Percentiles rank a stretch among this genome's conserved stretches.
Conservation (phyloP, 2,329 filamentous ascomycete genomes). For the Gnomoniopsis sp. region DNA sequence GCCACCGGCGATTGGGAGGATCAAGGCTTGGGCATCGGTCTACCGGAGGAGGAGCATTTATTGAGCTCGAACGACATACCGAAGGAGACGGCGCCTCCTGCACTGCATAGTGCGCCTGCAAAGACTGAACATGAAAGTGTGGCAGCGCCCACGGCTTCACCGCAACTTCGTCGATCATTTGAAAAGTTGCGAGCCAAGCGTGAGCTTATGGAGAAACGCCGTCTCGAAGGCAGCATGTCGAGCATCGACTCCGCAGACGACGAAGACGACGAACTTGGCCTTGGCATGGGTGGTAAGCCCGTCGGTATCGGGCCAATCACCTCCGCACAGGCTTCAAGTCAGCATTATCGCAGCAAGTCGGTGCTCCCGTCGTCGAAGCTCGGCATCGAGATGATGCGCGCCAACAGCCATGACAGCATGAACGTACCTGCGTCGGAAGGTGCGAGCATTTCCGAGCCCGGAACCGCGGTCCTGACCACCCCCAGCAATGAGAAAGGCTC, state of each 20-base stretch:
- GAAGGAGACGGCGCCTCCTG: slow-evolving; percentile 49
- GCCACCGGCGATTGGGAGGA: slow-evolving; percentile 76
- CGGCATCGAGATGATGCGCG: slow-evolving; percentile 96
- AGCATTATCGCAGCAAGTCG: slow-evolving; percentile 52
- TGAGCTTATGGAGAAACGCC: slow-evolving; percentile 70
- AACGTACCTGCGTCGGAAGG: slow-evolving; percentile 42
- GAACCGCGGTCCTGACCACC: slow-evolving; percentile 47
- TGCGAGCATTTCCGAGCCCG: slow-evolving; percentile 43
- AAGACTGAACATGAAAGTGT: slow-evolving; percentile 49
- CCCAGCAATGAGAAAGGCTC: slow-evolving; percentile 40
- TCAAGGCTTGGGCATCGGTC: slow-evolving; percentile 78
- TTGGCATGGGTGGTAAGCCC: slow-evolving; percentile 33
- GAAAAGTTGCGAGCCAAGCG: slow-evolving; percentile 74
- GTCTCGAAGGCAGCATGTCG: slow-evolving; percentile 56
- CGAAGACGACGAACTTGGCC: slow-evolving; percentile 86
- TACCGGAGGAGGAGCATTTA: slow-evolving; percentile 59
- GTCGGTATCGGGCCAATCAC: slow-evolving; percentile 9
- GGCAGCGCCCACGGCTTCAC: slow-evolving; percentile 37
- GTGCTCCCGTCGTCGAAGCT: slow-evolving; percentile 78
- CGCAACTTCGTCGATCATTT: slow-evolving; percentile 58
- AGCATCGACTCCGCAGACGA: slow-evolving; percentile 83
- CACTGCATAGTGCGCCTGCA: slow-evolving; percentile 63
- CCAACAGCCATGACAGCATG: slow-evolving; percentile 87
- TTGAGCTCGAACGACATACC: slow-evolving; percentile 31
- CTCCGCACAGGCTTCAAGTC: slow-evolving; percentile 16